Evolutionary conservation across 2,329 filamentous ascomycete species (phyloP).

Genomic region (Alternaria infectoria): DNA sequence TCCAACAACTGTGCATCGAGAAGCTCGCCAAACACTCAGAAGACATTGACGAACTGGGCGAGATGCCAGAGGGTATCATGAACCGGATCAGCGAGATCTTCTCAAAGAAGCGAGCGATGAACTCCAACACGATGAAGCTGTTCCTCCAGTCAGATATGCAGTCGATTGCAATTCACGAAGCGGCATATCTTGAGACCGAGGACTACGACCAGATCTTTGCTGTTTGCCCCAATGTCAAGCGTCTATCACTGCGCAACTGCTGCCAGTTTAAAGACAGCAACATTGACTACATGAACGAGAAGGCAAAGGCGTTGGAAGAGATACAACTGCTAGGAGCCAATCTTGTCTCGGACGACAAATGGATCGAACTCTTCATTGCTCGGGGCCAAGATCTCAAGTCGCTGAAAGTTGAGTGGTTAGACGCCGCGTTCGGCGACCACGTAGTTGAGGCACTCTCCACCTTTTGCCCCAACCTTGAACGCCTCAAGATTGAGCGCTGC

Average conservation of each 20-base stretch:
- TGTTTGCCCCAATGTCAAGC: conserved; percentile 70
- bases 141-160: conserved; percentile 61
- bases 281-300: conserved; percentile 79
- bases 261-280: conserved; percentile 89
- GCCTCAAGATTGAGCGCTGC: conserved; percentile 83
- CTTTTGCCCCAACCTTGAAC: conserved; percentile 70
- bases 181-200: conserved; percentile 70
- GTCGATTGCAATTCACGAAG: conserved; percentile 66
- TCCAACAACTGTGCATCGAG: conserved; percentile 70
- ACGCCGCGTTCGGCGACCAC: conserved; percentile 79
- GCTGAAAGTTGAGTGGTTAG: conserved; percentile 82
- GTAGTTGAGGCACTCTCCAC: conserved; percentile 67
- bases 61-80: conserved; percentile 64
- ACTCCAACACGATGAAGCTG: conserved; percentile 56
- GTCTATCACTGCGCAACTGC: conserved; percentile 79
- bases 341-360: conserved; percentile 76
- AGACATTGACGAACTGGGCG: conserved; percentile 69
- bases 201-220: conserved; percentile 85
- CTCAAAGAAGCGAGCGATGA: conserved; percentile 67
- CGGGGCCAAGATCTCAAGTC: conserved; percentile 70
- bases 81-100: conserved; percentile 68
- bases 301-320: conserved; percentile 70
- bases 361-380: conserved; percentile 71
- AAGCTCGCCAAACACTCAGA: conserved; percentile 68
- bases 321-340: conserved; percentile 86